These are phyloP conservation scores for Pleomassaria siparia DNA, from an alignment of 2,329 filamentous ascomycete species.

Conservation along the genomic window DNA sequence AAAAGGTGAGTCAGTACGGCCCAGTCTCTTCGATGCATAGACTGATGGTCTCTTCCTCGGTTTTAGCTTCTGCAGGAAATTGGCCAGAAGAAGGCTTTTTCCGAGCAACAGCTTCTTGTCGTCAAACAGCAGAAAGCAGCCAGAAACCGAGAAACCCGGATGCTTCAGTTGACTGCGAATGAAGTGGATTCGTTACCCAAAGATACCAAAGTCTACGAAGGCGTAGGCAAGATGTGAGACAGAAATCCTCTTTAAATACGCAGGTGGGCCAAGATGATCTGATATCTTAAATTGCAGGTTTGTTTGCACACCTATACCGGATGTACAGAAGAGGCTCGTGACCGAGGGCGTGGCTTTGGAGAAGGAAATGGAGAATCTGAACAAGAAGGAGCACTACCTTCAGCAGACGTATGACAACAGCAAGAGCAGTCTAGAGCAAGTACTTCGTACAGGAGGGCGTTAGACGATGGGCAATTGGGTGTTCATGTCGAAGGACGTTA, in stretches of 20 bases:
- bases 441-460: conserved; percentile 53
- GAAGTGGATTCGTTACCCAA: conserved; percentile 77
- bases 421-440: conserved; percentile 84
- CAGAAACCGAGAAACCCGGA: conserved; percentile 85
- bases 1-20: conserved; percentile 73
- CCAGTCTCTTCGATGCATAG: too few species aligned
- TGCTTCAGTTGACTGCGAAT: conserved; percentile 81
- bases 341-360: conserved; percentile 74
- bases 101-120: conserved; percentile 88
- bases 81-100: conserved; percentile 81
- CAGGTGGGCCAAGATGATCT: conserved; percentile 5
- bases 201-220: conserved; percentile 85
- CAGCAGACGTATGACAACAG: conserved; percentile 97
- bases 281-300: conserved; percentile 65
- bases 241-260: background rate
- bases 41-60: too few species aligned
- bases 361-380: conserved; percentile 75
- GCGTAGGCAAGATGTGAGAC: conserved; percentile 91
- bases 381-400: conserved; percentile 88
- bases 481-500: background rate
- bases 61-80: conserved; percentile 88
- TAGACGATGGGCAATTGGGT: background rate
- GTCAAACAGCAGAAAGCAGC: conserved; percentile 80
- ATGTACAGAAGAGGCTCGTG: conserved; percentile 74
- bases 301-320: conserved; percentile 71